Percentiles rank a stretch among this genome's conserved stretches.
These are phyloP conservation scores for Trichoderma sp. DNA, from an alignment of 2,329 filamentous ascomycete genomes.

Conservation along the genomic window DNA sequence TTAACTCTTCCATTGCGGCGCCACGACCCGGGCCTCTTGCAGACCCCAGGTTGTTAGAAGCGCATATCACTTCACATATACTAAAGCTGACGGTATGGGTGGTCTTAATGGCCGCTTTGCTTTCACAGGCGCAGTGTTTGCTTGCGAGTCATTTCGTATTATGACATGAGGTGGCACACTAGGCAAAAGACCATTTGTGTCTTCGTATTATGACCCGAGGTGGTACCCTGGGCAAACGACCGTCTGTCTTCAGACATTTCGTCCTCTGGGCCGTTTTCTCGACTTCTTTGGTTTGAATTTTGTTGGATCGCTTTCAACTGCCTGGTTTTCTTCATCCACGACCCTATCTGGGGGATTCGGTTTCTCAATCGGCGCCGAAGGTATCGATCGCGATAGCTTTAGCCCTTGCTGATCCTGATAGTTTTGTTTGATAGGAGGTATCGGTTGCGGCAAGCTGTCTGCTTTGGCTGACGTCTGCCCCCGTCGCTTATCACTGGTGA, in stretches of 20 bases:
- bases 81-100: no score
- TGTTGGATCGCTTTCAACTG: not conserved
- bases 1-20: slow-evolving; percentile 23
- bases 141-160: no score
- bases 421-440: not conserved
- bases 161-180: no score
- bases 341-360: not conserved
- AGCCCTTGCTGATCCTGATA: not conserved
- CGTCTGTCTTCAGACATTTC: not conserved
- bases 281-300: not conserved
- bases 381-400: not conserved
- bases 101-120: no score
- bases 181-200: no score
- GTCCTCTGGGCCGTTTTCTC: not conserved
- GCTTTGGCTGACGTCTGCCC: not conserved
- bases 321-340: not conserved
- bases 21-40: no score
- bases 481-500: not conserved
- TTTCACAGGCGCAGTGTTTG: no score
- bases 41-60: no score
- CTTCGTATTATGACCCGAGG: no score
- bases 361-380: not conserved
- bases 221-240: no score
- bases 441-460: not conserved
- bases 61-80: no score